Conservation (phyloP, 148 eudicot species). For the Rhododendron henanense region DNA sequence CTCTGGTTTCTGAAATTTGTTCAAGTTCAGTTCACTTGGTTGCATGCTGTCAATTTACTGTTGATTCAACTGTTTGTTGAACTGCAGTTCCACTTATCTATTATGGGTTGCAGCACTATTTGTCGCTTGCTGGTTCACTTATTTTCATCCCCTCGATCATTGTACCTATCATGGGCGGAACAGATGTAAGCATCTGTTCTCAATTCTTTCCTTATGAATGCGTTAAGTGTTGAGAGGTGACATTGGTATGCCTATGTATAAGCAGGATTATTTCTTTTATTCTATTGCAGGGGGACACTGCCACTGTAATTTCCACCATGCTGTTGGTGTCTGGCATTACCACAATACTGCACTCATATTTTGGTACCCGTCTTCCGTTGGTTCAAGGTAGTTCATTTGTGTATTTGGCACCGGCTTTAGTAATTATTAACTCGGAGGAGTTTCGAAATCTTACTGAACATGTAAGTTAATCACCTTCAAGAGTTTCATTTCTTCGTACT, state of each 20-base stretch:
- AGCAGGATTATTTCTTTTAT: slow-evolving; percentile 9
- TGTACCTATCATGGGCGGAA: slow-evolving; percentile 95
- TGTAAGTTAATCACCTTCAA: slow-evolving; percentile 40
- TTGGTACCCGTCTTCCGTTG: slow-evolving; percentile 95
- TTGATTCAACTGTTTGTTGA: slow-evolving; percentile 12
- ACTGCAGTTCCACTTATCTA: slow-evolving; percentile 64
- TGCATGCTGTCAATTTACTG: not conserved
- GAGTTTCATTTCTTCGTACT: not conserved
- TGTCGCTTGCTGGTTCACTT: slow-evolving; percentile 87
- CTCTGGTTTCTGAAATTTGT: not conserved
- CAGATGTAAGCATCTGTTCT: slow-evolving; percentile 60
- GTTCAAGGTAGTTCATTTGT: slow-evolving; percentile 98
- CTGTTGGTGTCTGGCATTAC: slow-evolving; percentile 81
- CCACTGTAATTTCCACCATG: slow-evolving; percentile 81
- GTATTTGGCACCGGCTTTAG: slow-evolving; percentile 86
- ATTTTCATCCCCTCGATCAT: slow-evolving; percentile 70
- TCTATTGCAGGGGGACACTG: slow-evolving; percentile 77
- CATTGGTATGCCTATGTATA: not conserved
- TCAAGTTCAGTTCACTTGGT: not conserved
- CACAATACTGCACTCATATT: slow-evolving; percentile 72
- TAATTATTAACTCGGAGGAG: slow-evolving; percentile 77
- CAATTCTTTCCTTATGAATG: not conserved
- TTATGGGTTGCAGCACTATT: slow-evolving; percentile 84
- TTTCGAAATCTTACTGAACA: slow-evolving; percentile 79
- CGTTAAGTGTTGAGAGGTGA: slow-evolving; percentile 1